Percentiles rank a stretch among this genome's conserved stretches.
phyloP scores from a whole-genome alignment of 179 eudicot species.

The Sideroxylon spinosum region DNA sequence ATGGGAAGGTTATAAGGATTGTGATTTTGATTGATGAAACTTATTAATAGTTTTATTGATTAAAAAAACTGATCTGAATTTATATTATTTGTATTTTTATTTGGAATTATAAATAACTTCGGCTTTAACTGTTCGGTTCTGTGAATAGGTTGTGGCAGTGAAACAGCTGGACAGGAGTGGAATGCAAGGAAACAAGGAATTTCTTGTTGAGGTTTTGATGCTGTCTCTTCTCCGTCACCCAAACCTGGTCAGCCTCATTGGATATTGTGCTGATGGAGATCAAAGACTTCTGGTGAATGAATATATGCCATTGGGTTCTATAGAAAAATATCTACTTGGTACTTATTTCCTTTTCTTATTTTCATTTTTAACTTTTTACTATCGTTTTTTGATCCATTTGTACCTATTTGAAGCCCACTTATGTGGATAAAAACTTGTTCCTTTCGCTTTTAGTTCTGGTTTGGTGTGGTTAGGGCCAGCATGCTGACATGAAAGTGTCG shows the following conservation, averaged over 20 bases:
- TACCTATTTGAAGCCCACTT: neutral
- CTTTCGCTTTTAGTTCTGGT: neutral
- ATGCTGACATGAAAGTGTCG: neutral
- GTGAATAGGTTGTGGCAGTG: constrained; percentile 36
- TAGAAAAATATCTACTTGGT: constrained; percentile 33
- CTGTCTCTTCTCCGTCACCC: constrained; percentile 34
- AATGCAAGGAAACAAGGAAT: constrained; percentile 36
- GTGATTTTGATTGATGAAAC: neutral
- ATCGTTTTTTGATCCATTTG: neutral
- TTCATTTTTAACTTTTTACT: neutral
- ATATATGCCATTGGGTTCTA: constrained; percentile 33
- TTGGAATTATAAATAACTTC: neutral
- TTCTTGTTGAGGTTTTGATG: constrained; percentile 29
- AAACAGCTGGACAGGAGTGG: constrained; percentile 43
- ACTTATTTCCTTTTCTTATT: neutral
- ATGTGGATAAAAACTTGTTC: neutral
- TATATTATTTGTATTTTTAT: neutral
- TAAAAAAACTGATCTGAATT: neutral
- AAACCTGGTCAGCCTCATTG: constrained; percentile 33
- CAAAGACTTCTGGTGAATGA: constrained; percentile 41
- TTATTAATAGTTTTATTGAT: neutral
- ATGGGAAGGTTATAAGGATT: constrained; percentile 24
- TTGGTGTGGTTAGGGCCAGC: neutral
- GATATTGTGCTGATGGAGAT: constrained; percentile 44
- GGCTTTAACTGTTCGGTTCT: neutral